These are phyloP conservation scores for Erodium maritimum DNA, from an alignment of 345 rosid species.

Conservation along the genomic window DNA sequence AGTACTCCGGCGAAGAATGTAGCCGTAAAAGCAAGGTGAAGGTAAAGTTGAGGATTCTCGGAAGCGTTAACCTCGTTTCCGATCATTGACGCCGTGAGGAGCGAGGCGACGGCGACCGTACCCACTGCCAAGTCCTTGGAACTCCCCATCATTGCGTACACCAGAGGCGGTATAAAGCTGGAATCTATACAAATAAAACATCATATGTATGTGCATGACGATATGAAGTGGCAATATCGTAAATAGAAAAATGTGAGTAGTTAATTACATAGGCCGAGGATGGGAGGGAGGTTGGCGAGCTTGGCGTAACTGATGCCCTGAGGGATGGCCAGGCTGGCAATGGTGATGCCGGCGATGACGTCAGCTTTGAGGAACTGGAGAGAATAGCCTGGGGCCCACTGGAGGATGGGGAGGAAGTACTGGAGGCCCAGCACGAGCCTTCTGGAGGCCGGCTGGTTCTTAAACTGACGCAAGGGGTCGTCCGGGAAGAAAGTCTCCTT, in stretches of 20 bases:
- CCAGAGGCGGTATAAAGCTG: slow-evolving; percentile 75
- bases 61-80: slow-evolving; percentile 53
- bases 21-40: slow-evolving; percentile 86
- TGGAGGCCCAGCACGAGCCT: slow-evolving; percentile 29
- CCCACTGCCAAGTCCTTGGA: slow-evolving; percentile 97
- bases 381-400: slow-evolving; percentile 72
- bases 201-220: too few relatives aligned
- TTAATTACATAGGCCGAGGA: slow-evolving; percentile 68
- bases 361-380: slow-evolving; percentile 58
- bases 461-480: slow-evolving; percentile 73
- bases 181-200: slow-evolving; percentile 40
- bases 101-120: slow-evolving; percentile 82
- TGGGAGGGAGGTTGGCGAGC: slow-evolving; percentile 96
- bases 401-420: slow-evolving; percentile 66
- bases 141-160: slow-evolving; percentile 91
- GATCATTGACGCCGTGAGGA: slow-evolving; percentile 59
- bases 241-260: too few relatives aligned
- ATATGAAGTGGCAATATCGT: too few relatives aligned
- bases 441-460: slow-evolving; percentile 31
- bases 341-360: slow-evolving; percentile 71
- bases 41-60: slow-evolving; percentile 61
- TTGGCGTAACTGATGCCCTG: too few relatives aligned
- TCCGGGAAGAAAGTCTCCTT: slow-evolving; percentile 86
- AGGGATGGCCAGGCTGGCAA: slow-evolving; percentile 91
- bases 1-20: slow-evolving; percentile 79